Evolutionary conservation across 2,329 filamentous ascomycete species (phyloP).

Genomic region (Fusarium algeriense): DNA sequence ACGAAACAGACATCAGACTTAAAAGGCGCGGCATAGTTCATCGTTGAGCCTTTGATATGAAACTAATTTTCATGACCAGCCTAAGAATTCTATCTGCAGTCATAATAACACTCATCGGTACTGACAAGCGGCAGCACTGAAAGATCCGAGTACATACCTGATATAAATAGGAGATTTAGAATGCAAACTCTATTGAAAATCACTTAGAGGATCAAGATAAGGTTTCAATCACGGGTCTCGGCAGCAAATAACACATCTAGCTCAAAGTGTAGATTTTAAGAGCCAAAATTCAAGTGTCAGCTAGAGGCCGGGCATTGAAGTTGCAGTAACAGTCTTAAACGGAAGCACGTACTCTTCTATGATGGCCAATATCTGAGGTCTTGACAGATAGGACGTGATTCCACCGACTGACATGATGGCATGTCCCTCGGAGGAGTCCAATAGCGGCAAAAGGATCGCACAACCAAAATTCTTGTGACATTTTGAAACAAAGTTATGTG

Average conservation of each 20-base stretch:
- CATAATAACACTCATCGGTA: background rate
- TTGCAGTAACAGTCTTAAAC: background rate
- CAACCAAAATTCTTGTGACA: no score
- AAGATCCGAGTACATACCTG: background rate
- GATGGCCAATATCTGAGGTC: no score
- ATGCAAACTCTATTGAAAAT: background rate
- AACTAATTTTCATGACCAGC: background rate
- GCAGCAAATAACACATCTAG: no score
- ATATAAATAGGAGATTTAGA: background rate
- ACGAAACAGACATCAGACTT: no score
- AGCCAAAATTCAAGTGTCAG: background rate
- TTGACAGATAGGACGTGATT: no score
- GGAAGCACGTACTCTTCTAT: background rate
- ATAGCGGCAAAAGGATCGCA: no score
- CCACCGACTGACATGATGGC: no score
- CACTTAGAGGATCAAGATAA: background rate
- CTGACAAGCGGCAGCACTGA: background rate
- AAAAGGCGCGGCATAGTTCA: background rate
- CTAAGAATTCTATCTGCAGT: no score
- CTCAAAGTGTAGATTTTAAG: background rate
- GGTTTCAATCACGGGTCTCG: background rate
- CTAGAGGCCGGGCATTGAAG: background rate
- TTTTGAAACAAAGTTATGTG: no score
- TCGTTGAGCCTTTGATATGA: background rate
- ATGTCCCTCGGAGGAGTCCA: no score